Base-by-base conservation (phyloP, 805 yeast genomes). In the Ogataea salicorniae region DNA sequence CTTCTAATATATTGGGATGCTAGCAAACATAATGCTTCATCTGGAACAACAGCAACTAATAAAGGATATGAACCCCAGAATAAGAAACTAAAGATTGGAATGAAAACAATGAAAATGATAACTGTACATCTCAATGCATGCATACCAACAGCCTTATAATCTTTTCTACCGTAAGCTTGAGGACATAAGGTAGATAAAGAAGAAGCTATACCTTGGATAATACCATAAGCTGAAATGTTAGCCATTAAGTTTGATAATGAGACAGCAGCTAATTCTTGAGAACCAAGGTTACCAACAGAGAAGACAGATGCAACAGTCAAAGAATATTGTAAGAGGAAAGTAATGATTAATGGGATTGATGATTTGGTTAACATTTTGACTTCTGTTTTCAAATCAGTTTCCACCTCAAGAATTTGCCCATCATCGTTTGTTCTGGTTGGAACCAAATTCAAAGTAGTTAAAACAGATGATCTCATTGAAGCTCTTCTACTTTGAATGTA, bases 211-310 rank as follows among this genome's bases (percentile, higher is more conserved):
- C 84, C 84, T 54, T 77, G 81, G 39, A 79, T 76, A 14, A 79
- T 70, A 3, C 81, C 78, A 55, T 76, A 77, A 1, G 79, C 77
- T 1, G 82, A 73, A 37, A 79, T 77, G 49, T 76, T 78, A 6
- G 80, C 80, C 9, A 80, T 69, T 73, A 79, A 72, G 13, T 80
- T 73, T 3, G 82, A 80, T 68, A 79, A 69, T 1, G 80, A 74
- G 13, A 79, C 83, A 0, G 83, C 83, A 3, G 82, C 83, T 47
- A 79, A 66, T 51, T 77, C 80, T 31, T 71, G 66, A 3, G 81
- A 75, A n/a, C 84, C 83, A 38, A 79, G 59, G 53, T 77, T 80
- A n/a, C 84, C 83, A 16, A 77, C 84, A 42, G 73, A 67, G 53
- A 78, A 74, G 4, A 78, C 80, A 2, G 80, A 74, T 0, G 76